These are phyloP conservation scores for Monosporozyma yasuniensis DNA, from an alignment of 805 yeast species.

Conservation along the genomic window DNA sequence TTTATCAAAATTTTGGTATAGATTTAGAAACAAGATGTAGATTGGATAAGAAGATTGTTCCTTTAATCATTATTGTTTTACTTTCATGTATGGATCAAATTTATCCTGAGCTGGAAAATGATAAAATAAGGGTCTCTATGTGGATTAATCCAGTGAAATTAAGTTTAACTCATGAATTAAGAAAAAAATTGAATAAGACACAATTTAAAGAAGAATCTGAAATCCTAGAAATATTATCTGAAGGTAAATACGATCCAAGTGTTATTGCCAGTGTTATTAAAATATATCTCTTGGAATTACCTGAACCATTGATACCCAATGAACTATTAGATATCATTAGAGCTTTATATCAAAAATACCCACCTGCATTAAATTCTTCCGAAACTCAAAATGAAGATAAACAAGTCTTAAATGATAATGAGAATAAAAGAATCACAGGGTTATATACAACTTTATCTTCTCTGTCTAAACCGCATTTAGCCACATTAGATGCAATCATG, in stretches of 20 bases:
- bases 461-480: slow-evolving; percentile 60
- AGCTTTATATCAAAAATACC: slow-evolving; percentile 51
- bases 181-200: slow-evolving; percentile 41
- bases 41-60: slow-evolving; percentile 64
- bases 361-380: slow-evolving; percentile 14
- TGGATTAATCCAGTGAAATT: slow-evolving; percentile 66
- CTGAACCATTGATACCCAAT: slow-evolving; percentile 63
- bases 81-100: slow-evolving; percentile 57
- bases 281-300: slow-evolving; percentile 68
- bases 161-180: slow-evolving; percentile 48
- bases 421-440: slow-evolving; percentile 43
- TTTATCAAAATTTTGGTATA: slow-evolving; percentile 69
- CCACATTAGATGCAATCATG: slow-evolving; percentile 71
- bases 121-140: slow-evolving; percentile 52
- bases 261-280: slow-evolving; percentile 61
- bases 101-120: slow-evolving; percentile 63
- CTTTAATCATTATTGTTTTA: slow-evolving; percentile 53
- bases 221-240: slow-evolving; percentile 27
- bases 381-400: slow-evolving; percentile 14
- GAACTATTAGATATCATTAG: slow-evolving; percentile 58
- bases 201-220: slow-evolving; percentile 27
- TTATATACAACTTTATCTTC: slow-evolving; percentile 58
- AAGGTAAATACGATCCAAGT: slow-evolving; percentile 38
- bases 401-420: slow-evolving; percentile 13
- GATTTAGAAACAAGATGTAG: slow-evolving; percentile 64